These are phyloP conservation scores for Colletotrichum liriopes DNA, from an alignment of 2,329 filamentous ascomycete genomes.

Conservation along the genomic window DNA sequence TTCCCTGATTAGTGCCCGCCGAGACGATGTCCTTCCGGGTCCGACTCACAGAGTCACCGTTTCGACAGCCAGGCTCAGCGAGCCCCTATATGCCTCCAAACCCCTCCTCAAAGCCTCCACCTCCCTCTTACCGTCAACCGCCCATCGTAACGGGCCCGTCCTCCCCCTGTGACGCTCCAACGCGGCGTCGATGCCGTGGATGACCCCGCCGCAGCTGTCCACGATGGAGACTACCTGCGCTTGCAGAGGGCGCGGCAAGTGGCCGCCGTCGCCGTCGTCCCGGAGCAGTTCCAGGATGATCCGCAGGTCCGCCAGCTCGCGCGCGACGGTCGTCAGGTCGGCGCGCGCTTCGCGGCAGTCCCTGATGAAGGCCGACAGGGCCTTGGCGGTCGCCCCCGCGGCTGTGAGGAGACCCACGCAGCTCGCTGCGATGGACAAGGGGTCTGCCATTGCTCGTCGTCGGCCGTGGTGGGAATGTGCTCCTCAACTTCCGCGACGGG, in stretches of 20 bases:
- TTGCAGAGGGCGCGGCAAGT: background rate
- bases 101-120: background rate
- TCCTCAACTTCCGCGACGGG: no score
- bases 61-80: background rate
- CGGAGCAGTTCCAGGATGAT: background rate
- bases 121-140: background rate
- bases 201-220: background rate
- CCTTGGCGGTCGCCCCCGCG: background rate
- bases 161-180: background rate
- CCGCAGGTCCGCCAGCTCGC: constrained; percentile 2
- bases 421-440: background rate
- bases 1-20: no score
- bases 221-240: background rate
- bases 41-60: background rate
- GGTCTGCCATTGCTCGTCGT: background rate
- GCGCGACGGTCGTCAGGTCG: background rate
- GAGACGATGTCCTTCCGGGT: background rate
- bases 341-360: background rate
- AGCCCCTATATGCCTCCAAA: background rate
- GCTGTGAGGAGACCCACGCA: constrained; percentile 4
- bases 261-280: background rate
- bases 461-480: background rate
- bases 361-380: background rate
- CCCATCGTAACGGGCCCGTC: background rate
- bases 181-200: background rate